Base-by-base conservation (phyloP, 163 green algal species). In the Botryococcus braunii region DNA sequence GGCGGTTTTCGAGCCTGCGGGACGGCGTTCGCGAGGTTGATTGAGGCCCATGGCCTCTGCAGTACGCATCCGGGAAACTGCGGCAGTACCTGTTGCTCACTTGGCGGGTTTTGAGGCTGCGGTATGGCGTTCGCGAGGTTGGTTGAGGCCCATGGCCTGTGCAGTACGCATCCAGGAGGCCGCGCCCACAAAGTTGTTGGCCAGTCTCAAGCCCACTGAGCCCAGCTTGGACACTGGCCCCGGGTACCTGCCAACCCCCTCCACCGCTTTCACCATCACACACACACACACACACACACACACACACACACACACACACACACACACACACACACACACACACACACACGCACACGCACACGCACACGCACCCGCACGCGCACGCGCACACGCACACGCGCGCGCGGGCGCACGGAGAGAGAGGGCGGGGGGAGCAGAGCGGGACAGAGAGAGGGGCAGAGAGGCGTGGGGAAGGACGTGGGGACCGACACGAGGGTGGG, bases 171-270 rank as follows among this genome's bases (percentile, higher is more conserved):
- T 69, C 63, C 63, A 69, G 43, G 63, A 46, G 29, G 47, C 34
- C 11, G 63, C 63, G 63, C 63, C 63, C 25, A 69, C 46, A 48
- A 69, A 55, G 63, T 69, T 69, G 46, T 69, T 69, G 63, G 13
- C 32, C 46, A 69, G 32, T 8, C 63, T 46, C 63, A 69, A 48
- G 32, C 34, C 27, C 13, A 69, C 23, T 7, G 63, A 69, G 21
- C 25, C 25, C 46, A 39, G 4, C 46, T 69, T 69, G 6, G 63
- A 43, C 4, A 17, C 21, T 35, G 63, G 6, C 1, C 63, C 63
- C 9, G 62, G 62, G 25, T 59, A 57, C 62, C 62, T 68, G 9
- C 62, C 21, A n/a, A 13, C 49, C n/a, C 5, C 57, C 9, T 21
- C 8, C 17, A 23, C 8, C 9, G 9, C 50, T 61, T 32, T 32